Evolutionary conservation across 2,329 filamentous ascomycete genomes (phyloP).

Genomic region (Phialocephala sp.): DNA sequence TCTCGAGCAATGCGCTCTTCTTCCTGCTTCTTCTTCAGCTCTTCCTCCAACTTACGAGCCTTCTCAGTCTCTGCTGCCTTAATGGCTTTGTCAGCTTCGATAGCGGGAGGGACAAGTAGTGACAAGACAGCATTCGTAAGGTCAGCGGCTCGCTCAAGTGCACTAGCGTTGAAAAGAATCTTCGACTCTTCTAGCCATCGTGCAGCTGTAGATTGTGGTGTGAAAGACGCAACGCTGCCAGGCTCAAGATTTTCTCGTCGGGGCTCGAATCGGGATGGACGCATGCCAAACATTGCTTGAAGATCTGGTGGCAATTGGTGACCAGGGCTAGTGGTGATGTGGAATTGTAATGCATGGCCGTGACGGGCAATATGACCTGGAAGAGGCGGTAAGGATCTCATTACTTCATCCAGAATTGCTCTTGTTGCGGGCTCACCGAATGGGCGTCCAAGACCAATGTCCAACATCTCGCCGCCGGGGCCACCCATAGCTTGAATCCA

Average conservation of each 20-base stretch:
- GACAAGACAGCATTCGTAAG: constrained; percentile 73
- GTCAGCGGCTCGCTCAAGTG: constrained; percentile 71
- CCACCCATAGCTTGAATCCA: constrained; percentile 54
- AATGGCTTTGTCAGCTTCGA: constrained; percentile 77
- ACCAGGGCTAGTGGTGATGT: constrained; percentile 57
- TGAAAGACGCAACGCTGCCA: constrained; percentile 56
- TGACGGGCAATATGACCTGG: constrained; percentile 46
- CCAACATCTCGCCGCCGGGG: constrained; percentile 45
- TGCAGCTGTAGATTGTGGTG: constrained; percentile 70
- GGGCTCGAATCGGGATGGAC: constrained; percentile 34
- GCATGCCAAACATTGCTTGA: constrained; percentile 48
- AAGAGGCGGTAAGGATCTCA: constrained; percentile 42
- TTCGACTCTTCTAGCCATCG: constrained; percentile 92
- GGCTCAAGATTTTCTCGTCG: constrained; percentile 41
- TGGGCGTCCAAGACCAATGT: constrained; percentile 41
- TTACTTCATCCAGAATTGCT: constrained; percentile 40
- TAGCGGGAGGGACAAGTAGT: constrained; percentile 80
- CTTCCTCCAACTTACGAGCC: constrained; percentile 61
- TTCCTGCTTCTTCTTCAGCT: constrained; percentile 66
- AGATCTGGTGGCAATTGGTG: constrained; percentile 58
- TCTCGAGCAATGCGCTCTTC: constrained; percentile 71
- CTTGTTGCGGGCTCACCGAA: constrained; percentile 40
- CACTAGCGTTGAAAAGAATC: constrained; percentile 76
- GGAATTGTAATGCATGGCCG: constrained; percentile 63
- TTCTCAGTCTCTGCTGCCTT: constrained; percentile 65